phyloP scores from a whole-genome alignment of 106 monocot species.

The Dendrobium catenatum region DNA sequence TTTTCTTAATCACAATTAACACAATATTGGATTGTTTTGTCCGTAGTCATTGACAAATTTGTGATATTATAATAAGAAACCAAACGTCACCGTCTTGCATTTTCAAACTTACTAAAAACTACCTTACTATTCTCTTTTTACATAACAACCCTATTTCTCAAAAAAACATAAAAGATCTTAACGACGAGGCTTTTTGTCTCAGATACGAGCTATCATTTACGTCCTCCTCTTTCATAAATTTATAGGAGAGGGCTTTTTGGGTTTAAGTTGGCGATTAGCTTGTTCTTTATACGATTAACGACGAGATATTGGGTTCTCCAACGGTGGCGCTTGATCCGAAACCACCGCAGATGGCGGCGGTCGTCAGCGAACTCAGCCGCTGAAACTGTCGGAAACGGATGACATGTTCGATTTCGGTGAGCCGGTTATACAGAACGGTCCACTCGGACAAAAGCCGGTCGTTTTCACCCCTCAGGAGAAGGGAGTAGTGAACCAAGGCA shows the following conservation, averaged over 20 bases:
- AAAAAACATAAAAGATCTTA: not conserved
- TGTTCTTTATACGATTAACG: slow-evolving; percentile 14
- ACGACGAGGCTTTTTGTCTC: not conserved
- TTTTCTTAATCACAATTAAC: too few species aligned
- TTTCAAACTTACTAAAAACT: too few species aligned
- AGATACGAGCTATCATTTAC: not conserved
- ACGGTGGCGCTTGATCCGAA: not conserved
- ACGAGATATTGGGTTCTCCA: not conserved
- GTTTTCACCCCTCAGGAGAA: slow-evolving; percentile 16
- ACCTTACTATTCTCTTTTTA: too few species aligned
- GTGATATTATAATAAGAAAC: too few species aligned
- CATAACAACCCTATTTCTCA: too few species aligned
- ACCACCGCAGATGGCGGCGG: slow-evolving; percentile 6
- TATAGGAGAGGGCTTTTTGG: not conserved
- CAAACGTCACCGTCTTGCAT: too few species aligned
- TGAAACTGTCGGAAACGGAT: slow-evolving; percentile 14
- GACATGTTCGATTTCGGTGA: slow-evolving; percentile 9
- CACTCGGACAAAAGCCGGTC: slow-evolving; percentile 18
- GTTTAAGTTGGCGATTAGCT: not conserved
- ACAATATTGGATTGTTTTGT: too few species aligned
- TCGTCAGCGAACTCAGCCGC: slow-evolving; percentile 4
- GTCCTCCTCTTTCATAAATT: too few species aligned
- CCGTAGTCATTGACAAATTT: too few species aligned
- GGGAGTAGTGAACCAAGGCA: not conserved
- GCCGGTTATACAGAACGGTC: not conserved